phyloP scores from a whole-genome alignment of 2,329 filamentous ascomycete species.

The Claviceps sp. region DNA sequence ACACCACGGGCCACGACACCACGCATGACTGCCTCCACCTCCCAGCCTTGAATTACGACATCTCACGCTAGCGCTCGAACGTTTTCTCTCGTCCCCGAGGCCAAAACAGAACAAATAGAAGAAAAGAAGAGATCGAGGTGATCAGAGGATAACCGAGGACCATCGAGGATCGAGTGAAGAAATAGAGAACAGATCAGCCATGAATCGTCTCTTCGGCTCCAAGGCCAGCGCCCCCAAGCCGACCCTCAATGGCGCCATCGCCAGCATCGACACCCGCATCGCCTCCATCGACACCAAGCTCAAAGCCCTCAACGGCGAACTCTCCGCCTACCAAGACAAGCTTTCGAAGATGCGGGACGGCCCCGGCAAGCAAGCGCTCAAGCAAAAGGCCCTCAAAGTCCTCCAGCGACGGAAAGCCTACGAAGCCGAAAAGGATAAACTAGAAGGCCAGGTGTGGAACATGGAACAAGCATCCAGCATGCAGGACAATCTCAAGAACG shows the following conservation, averaged over 20 bases:
- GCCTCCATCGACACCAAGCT: slow-evolving; percentile 89
- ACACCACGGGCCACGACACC: no score
- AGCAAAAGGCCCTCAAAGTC: slow-evolving; percentile 87
- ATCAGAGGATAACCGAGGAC: no score
- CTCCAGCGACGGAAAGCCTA: slow-evolving; percentile 89
- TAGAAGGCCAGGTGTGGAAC: slow-evolving; percentile 92
- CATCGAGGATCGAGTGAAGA: background rate
- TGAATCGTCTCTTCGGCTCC: slow-evolving; percentile 93
- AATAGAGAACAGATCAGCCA: slow-evolving; percentile 21
- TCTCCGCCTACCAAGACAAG: slow-evolving; percentile 75
- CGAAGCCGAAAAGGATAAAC: slow-evolving; percentile 85
- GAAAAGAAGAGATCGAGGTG: no score
- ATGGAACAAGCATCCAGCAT: slow-evolving; percentile 98
- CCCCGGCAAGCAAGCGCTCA: slow-evolving; percentile 82
- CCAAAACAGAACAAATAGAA: no score
- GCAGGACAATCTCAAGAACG: slow-evolving; percentile 97
- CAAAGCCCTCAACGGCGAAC: slow-evolving; percentile 79
- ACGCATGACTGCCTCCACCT: no score
- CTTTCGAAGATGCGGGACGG: slow-evolving; percentile 90
- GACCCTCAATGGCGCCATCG: slow-evolving; percentile 69
- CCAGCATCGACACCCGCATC: slow-evolving; percentile 73
- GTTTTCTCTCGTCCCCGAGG: no score
- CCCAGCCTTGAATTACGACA: no score
- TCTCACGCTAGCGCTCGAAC: no score
- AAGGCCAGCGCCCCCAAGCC: slow-evolving; percentile 83